Percentiles rank a stretch among this genome's conserved stretches.
Conservation (phyloP, 1,139 yeast species). For the Yamadazyma friedrichii region DNA sequence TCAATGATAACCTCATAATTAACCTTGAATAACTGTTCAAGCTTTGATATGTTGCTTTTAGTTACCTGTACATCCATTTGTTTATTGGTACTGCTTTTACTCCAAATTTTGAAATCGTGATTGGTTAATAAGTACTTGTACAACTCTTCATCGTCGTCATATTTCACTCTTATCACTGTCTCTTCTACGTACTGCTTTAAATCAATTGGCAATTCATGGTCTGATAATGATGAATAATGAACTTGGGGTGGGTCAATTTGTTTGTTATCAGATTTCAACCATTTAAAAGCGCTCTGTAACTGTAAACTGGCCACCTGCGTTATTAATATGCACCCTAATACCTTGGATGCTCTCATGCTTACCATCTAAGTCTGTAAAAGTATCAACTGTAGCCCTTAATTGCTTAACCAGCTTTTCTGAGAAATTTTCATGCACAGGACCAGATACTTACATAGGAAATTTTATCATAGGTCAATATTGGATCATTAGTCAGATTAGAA, state of each 20-base stretch:
- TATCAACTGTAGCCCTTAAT: neutral
- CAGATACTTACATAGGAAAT: too few species aligned
- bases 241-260: neutral
- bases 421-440: neutral
- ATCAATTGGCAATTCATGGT: constrained; percentile 42
- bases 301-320: too few species aligned
- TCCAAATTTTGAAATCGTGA: constrained; percentile 29
- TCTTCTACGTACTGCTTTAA: constrained; percentile 49
- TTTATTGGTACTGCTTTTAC: constrained; percentile 20
- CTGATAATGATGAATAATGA: constrained; percentile 18
- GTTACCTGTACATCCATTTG: constrained; percentile 38
- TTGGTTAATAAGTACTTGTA: constrained; percentile 18
- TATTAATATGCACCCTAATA: too few species aligned
- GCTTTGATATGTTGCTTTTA: constrained; percentile 20
- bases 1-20: constrained; percentile 42
- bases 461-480: neutral
- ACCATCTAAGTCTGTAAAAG: neutral
- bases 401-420: neutral
- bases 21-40: constrained; percentile 21
- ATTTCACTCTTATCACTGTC: constrained; percentile 48
- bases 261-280: too few species aligned
- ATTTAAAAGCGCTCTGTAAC: too few species aligned
- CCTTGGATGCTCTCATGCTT: too few species aligned
- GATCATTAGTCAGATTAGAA: too few species aligned
- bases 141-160: constrained; percentile 19